Percentiles rank a stretch among this genome's conserved stretches.
Evolutionary conservation across 805 yeast genomes (phyloP).

Genomic region (Wickerhamomyces tratensis): DNA sequence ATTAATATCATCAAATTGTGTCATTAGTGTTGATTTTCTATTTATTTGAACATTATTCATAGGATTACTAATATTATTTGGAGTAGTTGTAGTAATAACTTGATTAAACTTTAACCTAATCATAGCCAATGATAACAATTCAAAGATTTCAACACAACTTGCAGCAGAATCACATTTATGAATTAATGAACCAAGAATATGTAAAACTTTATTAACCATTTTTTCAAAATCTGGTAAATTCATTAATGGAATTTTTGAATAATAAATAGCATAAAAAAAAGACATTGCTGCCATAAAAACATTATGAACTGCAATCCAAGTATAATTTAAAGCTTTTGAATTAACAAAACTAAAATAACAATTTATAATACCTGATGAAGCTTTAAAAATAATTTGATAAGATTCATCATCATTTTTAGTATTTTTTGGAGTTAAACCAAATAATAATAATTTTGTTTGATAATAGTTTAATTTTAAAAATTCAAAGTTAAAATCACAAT

Average conservation of each 20-base stretch:
- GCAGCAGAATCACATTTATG: conserved; percentile 75
- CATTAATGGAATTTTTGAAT: conserved; percentile 44
- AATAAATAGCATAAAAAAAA: conserved; percentile 66
- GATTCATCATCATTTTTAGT: conserved; percentile 44
- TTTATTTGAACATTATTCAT: neutral
- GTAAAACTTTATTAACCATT: conserved; percentile 37
- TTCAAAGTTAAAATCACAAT: conserved; percentile 63
- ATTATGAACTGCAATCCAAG: conserved; percentile 91
- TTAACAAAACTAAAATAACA: conserved; percentile 50
- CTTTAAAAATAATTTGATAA: conserved; percentile 43
- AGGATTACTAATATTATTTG: conserved; percentile 4
- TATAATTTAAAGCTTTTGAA: conserved; percentile 61
- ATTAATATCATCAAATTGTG: conserved; percentile 13
- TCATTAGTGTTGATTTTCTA: neutral
- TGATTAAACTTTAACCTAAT: conserved; percentile 39
- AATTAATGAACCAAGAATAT: conserved; percentile 48
- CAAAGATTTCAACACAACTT: conserved; percentile 62
- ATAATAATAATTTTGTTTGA: conserved; percentile 61
- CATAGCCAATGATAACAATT: conserved; percentile 63
- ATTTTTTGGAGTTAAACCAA: conserved; percentile 71
- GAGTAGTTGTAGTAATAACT: conserved; percentile 1
- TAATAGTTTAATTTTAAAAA: conserved; percentile 69
- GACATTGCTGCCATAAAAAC: conserved; percentile 86
- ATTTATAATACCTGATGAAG: conserved; percentile 57
- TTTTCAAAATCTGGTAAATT: conserved; percentile 39